Base-by-base conservation (phyloP, 805 yeast genomes). In the Danielia reshetovae region DNA sequence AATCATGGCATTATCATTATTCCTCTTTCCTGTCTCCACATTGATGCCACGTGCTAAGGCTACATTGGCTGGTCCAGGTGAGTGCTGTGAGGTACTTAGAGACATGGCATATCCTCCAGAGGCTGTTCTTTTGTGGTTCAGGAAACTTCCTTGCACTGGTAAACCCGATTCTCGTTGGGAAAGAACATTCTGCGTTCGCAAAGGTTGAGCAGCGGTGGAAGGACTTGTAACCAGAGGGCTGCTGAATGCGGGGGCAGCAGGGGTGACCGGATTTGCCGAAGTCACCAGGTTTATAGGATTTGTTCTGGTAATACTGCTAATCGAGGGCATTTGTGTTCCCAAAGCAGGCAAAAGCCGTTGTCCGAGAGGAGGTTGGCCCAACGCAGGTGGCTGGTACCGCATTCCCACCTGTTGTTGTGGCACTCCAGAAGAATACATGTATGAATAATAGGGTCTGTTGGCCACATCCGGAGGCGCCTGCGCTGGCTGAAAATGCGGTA, bases 1-100 rank as follows among this genome's bases (percentile, higher is more conserved):
- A 7, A 83, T 81, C 47, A 72, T 69, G 0, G 85, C 86, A 47
- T 78, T 74, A 31, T 59, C 60, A 21, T 48, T 57, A 33, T 55
- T 61, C 28, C 68, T 37, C 37, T 55, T 55, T 1, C 65, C 63
- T 11, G 60, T 55, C 39, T 54, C 55, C 18, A 55, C 49, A 39
- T 59, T 60, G 30, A 59, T 61, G 1, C 70, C 72, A 19, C 70
- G 49, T 4, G 61, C 47, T n/a, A 57, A 41, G 1, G 59, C 65
- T 8, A 71, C 70, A 16, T 64, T 65, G 0, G 75, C 75, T 4
- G 76, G 74, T 1, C 77, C 74, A 1, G 77, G 76, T 1, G 56
- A 57, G 5, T 39, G 46, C 19, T 8, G 49, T 9, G 27, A 35
- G 9, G 34, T 27, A 27, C 34, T 25, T 16, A 8, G 14, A 10